Percentiles rank a stretch among this genome's conserved stretches.
These are phyloP conservation scores for Ballota nigra DNA, from an alignment of 257 asterid species.

Conservation along the genomic window DNA sequence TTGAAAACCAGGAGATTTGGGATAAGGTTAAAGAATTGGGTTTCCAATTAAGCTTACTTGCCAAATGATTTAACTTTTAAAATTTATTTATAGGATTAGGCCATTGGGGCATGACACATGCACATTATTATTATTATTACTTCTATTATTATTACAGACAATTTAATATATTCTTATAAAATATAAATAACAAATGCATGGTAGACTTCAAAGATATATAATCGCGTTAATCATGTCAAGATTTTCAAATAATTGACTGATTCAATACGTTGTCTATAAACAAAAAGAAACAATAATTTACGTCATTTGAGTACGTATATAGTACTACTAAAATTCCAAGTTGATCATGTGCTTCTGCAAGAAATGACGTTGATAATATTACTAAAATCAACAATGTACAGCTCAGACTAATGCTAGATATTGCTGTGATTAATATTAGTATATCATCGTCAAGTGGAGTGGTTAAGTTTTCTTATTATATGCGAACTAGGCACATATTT, in stretches of 20 bases:
- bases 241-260: neutral
- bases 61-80: too few species aligned
- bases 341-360: conserved; percentile 24
- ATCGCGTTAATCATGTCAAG: neutral
- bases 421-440: neutral
- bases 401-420: conserved; percentile 3
- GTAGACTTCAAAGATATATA: neutral
- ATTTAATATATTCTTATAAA: neutral
- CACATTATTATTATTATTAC: neutral
- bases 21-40: neutral
- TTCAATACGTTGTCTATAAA: neutral
- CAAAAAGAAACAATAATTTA: neutral
- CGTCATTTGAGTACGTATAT: neutral
- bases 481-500: neutral
- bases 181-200: neutral
- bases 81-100: too few species aligned
- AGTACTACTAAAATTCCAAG: conserved; percentile 12
- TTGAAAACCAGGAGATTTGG: too few species aligned
- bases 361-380: neutral
- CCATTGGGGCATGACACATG: neutral
- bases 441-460: neutral
- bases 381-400: neutral
- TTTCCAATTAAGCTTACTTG: too few species aligned
- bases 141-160: too few species aligned
- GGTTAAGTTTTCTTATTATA: neutral